A percentile compares a stretch with the other conserved stretches of the same genome.
Conservation (phyloP, 352 stramenopile species). For the Phytophthora melonis region DNA sequence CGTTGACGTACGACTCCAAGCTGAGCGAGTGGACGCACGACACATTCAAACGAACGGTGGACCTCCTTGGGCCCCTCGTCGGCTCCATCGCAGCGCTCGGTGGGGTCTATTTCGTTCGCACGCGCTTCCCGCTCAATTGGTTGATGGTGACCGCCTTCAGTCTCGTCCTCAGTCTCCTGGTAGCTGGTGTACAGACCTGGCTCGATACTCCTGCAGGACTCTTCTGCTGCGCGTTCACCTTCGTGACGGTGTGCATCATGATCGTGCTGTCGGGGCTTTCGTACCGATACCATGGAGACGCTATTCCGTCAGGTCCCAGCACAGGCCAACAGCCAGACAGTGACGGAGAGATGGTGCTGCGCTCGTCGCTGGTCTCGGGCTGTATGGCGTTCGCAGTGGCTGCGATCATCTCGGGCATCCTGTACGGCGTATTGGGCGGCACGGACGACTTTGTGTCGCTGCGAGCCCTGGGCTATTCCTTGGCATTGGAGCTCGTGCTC, state of each 20-base stretch:
- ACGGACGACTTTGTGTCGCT: constrained; percentile 40
- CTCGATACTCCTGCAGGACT: constrained; percentile 51
- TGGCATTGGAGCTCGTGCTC: constrained; percentile 57
- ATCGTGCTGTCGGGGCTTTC: constrained; percentile 45
- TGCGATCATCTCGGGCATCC: constrained; percentile 26
- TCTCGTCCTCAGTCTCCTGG: constrained; percentile 43
- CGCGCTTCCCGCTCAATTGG: constrained; percentile 56
- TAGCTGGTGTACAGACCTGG: constrained; percentile 54
- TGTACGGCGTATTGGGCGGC: constrained; percentile 38
- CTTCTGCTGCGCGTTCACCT: constrained; percentile 56
- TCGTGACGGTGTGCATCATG: constrained; percentile 50
- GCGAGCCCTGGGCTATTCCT: constrained; percentile 47
- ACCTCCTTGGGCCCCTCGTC: constrained; percentile 39
- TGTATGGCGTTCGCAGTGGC: constrained; percentile 41
- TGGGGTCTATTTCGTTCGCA: constrained; percentile 52
- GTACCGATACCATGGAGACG: constrained; percentile 32
- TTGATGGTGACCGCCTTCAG: constrained; percentile 58
- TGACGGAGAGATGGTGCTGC: constrained; percentile 40
- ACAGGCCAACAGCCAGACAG: constrained; percentile 15
- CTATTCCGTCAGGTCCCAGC: constrained; percentile 31
- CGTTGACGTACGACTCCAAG: constrained; percentile 40
- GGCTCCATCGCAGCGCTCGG: constrained; percentile 41
- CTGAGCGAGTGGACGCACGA: constrained; percentile 32
- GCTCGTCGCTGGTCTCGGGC: constrained; percentile 40
- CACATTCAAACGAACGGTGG: constrained; percentile 33